Base-by-base conservation (phyloP, 2,329 filamentous ascomycete species). In the Shiraia bambusicola region DNA sequence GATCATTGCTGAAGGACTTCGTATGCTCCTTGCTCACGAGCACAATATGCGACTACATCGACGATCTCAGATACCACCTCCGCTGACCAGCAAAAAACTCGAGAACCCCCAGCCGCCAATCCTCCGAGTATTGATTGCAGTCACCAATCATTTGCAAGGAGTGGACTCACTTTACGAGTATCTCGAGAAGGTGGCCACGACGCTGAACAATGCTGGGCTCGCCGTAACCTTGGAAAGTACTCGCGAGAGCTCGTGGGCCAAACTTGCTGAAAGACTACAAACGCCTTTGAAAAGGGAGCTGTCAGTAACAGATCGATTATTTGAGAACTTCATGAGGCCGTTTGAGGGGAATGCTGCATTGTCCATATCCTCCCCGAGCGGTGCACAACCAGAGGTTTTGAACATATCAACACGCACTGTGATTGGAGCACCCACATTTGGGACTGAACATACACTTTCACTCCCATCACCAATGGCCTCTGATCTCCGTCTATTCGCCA, bases 1-100 rank as follows among this genome's bases (percentile, higher is more conserved):
- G 59, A 76, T 78, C 6, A 74, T 89, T 19, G 78, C 81, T 2
- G 73, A 87, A 35, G 77, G 81, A 0, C 76, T 95, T 3, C 83
- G 88, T 28, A 77, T 96, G 15, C 76, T 96, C 2, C 80, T 97
- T 6, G 81, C 80, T 34, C 84, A 91, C 50, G 83, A 87, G 2
- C 92, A 97, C 65, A 81, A 86, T 8, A 81, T 87, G 61, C 90
- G 85, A 51, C 80, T 88, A 46, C 74, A 82, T 28, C 79, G 79
- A 30, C 81, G 90, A 39, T 86, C 84, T 1, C 79, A 83, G 22
- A 74, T 82, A 1, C 83, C 84, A 7, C 71, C 74, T 6, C 78
- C 83, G 5, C 60, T 83, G 45, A 71, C 74, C 8, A 70, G 72
- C 12, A 72, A 73, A 37, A 76, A 76, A 45, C 72, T 74, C 26